A percentile compares a stretch with the other conserved stretches of the same genome.
Conservation (phyloP, 2,329 filamentous ascomycete species). For the Fusarium fracticaudum region DNA sequence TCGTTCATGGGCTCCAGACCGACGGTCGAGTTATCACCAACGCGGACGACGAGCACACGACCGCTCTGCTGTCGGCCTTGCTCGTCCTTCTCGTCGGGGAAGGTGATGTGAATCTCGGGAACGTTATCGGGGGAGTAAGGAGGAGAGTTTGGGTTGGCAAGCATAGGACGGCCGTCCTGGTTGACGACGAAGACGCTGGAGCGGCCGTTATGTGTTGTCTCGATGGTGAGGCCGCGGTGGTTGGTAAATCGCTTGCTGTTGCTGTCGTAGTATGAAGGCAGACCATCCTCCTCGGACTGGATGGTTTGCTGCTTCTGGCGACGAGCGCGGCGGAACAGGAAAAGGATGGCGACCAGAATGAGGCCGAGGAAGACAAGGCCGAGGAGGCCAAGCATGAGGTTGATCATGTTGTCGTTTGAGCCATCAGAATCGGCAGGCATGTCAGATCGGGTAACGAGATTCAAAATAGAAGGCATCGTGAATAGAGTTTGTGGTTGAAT, state of each 20-base stretch:
- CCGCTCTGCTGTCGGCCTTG: slow-evolving; percentile 83
- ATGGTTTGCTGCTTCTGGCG: slow-evolving; percentile 59
- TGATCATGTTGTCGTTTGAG: slow-evolving; percentile 69
- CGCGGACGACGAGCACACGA: slow-evolving; percentile 88
- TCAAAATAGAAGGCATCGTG: slow-evolving; percentile 41
- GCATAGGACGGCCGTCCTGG: slow-evolving; percentile 79
- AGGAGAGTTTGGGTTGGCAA: slow-evolving; percentile 78
- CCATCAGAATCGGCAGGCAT: slow-evolving; percentile 53
- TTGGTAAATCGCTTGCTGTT: slow-evolving; percentile 61
- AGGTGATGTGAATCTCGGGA: slow-evolving; percentile 97
- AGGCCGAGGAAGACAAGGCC: slow-evolving; percentile 80
- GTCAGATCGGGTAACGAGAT: slow-evolving; percentile 35
- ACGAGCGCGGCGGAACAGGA: slow-evolving; percentile 75
- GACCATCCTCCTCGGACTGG: slow-evolving; percentile 53
- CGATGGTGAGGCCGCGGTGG: slow-evolving; percentile 65
- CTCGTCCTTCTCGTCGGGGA: slow-evolving; percentile 94
- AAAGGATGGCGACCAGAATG: slow-evolving; percentile 71
- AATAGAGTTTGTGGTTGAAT: slow-evolving; percentile 25
- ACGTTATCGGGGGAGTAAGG: slow-evolving; percentile 84
- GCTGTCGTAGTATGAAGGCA: slow-evolving; percentile 76
- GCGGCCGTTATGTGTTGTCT: slow-evolving; percentile 64
- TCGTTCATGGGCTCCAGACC: slow-evolving; percentile 89
- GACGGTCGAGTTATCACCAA: slow-evolving; percentile 85
- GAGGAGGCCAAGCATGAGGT: slow-evolving; percentile 82
- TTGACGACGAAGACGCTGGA: slow-evolving; percentile 81